Evolutionary conservation across 75 land plant genomes (phyloP), one percentile per base, ranked within the genome.

Genomic region (Pinus taeda): DNA sequence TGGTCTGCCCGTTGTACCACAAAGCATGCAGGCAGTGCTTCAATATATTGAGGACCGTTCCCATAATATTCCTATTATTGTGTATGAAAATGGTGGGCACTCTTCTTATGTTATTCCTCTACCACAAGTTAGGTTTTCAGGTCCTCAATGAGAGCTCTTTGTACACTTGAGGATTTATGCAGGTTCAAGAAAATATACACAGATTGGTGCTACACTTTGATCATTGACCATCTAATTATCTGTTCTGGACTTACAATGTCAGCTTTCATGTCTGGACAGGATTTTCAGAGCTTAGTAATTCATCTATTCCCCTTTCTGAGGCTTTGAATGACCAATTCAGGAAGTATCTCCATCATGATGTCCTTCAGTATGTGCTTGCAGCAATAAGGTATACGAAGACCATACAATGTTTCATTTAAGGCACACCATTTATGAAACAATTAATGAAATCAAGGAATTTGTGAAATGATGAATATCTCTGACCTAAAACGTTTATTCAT

Each of bases 41-140:
- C 65, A 70, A 55, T 75, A 86, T 57, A 21, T 86, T 17, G 80
- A 80, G 58, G 24, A 74, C 6, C 49, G 30, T 4, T 86, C 80
- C 55, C 49, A 65, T 3, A 86, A 86, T 62, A 70, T 79, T 56
- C 78, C 82, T 7, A 63, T 80, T 2, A 72, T 57, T 81, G 26
- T 81, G 26, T 75, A 81, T 30, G 83, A 81, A 72, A 81, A 77
- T 77, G 83, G 83, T 81, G 57, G 21, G 60, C 12, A 42, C 24
- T 24, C 53, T 57, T 55, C 17, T 76, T 4, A 12, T 26, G 14
- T 62, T 6, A 30, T 15, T 65, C 37, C 18, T 65, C 18, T 65
- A 13, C 17, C 17, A 30, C 69, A 15, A 18, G 45, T 36, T 15
- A 1, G 39, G 39, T 65, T 21, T 62, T 13, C 13, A 62, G 8